Conservation (phyloP, 2,329 filamentous ascomycete genomes). For the Tolypocladium inflatum region DNA sequence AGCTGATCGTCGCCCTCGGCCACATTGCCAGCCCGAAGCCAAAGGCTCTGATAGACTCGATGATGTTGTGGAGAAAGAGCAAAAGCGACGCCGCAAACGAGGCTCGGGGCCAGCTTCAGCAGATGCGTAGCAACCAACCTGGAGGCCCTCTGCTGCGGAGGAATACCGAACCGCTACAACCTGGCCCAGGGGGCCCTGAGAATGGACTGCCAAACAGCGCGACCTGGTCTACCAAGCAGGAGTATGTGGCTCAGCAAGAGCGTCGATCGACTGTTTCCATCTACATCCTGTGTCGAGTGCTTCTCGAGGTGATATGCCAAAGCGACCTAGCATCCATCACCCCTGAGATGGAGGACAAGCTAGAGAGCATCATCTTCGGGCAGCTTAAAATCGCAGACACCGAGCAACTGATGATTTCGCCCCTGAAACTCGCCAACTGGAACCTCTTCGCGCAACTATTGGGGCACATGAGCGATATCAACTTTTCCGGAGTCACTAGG, state of each 20-base stretch:
- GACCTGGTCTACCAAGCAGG: conserved; percentile 46
- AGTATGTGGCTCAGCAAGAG: conserved; percentile 71
- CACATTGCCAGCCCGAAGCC: conserved; percentile 93
- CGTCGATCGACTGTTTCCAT: conserved; percentile 89
- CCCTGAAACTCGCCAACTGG: conserved; percentile 89
- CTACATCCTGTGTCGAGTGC: conserved; percentile 86
- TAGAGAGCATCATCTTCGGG: conserved; percentile 94
- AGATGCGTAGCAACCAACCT: conserved; percentile 31
- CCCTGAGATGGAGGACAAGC: conserved; percentile 82
- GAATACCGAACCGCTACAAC: conserved; percentile 64
- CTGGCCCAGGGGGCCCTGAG: conserved; percentile 18
- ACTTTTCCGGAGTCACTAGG: conserved; percentile 74
- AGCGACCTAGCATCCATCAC: conserved; percentile 77
- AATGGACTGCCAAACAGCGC: conserved; percentile 22
- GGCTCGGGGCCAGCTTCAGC: conserved; percentile 49
- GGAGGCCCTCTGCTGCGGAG: conserved; percentile 51
- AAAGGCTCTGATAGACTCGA: conserved; percentile 88
- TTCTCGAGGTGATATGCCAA: conserved; percentile 90
- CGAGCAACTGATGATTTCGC: conserved; percentile 67
- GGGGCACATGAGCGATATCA: conserved; percentile 91
- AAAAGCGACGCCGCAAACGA: conserved; percentile 84
- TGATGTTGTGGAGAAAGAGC: conserved; percentile 96
- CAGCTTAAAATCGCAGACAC: conserved; percentile 84
- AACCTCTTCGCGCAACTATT: conserved; percentile 85
- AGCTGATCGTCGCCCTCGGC: conserved; percentile 84